Evolutionary conservation across 164 flowering plant species (phyloP), one percentile per base, ranked within the genome.

Genomic region (Magnolia kwangsiensis): DNA sequence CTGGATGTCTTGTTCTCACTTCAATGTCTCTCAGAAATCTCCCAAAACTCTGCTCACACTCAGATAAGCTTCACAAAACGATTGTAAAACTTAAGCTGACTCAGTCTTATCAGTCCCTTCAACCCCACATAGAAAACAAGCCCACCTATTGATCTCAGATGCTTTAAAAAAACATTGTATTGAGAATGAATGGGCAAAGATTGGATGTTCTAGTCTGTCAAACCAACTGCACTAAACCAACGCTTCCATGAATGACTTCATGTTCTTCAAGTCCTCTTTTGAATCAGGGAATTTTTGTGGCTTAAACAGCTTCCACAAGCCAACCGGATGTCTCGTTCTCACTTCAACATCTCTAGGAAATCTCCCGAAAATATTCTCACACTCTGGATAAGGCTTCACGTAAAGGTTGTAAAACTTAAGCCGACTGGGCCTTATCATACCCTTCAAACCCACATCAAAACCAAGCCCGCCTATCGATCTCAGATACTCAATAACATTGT

Each of bases 311-410:
- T 86, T 85, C 91, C 91, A 88, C 59, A 89, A 63, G 73, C 90
- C 91, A 70, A 69, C 76, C 0, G 89, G 69, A 77, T 82, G 85
- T 69, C 49, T 78, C 20, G 72, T 66, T 65, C 78, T 79, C 65
- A 66, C 80, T 65, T 73, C 77, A 50, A 65, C 68, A 63, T 71
- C 75, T 51, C 78, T 78, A 9, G 80, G 74, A 72, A 73, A 82
- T 81, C 80, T 87, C 20, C 89, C 91, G 81, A 77, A 93, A 63
- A 95, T 78, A 75, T 84, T 82, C 81, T 91, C 92, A 84, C 96
- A 93, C 64, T 88, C 96, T 5, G 98, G 97, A 80, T 95, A 93
- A 11, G 98, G 98, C 85, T 93, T 95, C 64, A 95, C 98, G 84
- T 86, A 95, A 27, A 92, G 79, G 71, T 95, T 92, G 79, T 91